A percentile compares a stretch with the other conserved stretches of the same genome.
Conservation (phyloP, 805 yeast species). For the Naumovozyma castellii region DNA sequence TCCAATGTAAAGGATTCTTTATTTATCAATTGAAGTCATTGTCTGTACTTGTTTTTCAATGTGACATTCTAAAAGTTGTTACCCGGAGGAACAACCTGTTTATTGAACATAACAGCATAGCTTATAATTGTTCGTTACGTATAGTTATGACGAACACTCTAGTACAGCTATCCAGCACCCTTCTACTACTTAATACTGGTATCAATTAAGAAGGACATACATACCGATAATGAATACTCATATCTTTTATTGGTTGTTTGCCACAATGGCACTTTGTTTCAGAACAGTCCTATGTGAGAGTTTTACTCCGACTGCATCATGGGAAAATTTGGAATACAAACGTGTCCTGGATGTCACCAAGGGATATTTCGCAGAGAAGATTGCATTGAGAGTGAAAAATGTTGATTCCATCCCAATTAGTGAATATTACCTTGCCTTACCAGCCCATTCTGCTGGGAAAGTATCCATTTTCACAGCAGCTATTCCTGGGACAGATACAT, state of each 20-base stretch:
- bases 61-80: no score
- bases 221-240: not conserved
- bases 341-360: slow-evolving; percentile 56
- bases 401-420: slow-evolving; percentile 42
- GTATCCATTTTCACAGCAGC: slow-evolving; percentile 40
- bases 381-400: slow-evolving; percentile 50
- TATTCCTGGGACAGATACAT: slow-evolving; percentile 19
- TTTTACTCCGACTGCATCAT: slow-evolving; percentile 17
- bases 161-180: not conserved
- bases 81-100: no score
- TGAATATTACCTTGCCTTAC: slow-evolving; percentile 52
- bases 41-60: no score
- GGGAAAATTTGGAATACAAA: slow-evolving; percentile 48
- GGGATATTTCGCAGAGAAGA: slow-evolving; percentile 56
- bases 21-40: no score
- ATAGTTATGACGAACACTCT: not conserved
- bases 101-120: no score
- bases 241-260: slow-evolving; percentile 3
- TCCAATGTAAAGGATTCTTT: no score
- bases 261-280: not conserved
- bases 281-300: slow-evolving; percentile 1
- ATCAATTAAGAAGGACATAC: not conserved
- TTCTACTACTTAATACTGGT: no score
- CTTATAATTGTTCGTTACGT: no score
- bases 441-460: slow-evolving; percentile 35